phyloP scores from a whole-genome alignment of 2,329 filamentous ascomycete species.

The Fusarium nygamai region DNA sequence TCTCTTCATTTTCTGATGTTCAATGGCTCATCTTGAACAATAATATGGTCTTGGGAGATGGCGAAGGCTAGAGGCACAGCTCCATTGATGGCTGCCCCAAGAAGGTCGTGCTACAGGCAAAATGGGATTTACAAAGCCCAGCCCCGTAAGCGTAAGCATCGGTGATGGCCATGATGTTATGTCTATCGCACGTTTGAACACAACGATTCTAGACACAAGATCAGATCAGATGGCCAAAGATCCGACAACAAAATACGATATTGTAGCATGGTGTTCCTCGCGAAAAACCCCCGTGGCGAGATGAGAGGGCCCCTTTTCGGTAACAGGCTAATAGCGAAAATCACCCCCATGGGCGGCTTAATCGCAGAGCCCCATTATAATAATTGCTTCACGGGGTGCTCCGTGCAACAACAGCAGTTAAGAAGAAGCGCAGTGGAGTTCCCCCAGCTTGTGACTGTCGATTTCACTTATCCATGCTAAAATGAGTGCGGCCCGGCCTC shows the following conservation, averaged over 20 bases:
- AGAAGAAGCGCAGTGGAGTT: not conserved
- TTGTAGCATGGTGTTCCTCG: constrained; percentile 6
- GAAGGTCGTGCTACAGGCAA: not conserved
- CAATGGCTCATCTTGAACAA: rapidly evolving
- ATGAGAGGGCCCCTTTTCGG: constrained; percentile 8
- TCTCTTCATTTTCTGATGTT: not conserved
- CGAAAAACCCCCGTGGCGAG: constrained; percentile 4
- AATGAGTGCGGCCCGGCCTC: constrained; percentile 2
- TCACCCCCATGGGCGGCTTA: not conserved
- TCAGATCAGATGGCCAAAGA: constrained; percentile 7
- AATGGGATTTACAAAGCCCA: not conserved
- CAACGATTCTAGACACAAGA: not conserved
- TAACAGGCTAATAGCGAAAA: constrained; percentile 21
- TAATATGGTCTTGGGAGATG: not conserved
- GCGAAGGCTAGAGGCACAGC: not conserved
- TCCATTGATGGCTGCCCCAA: not conserved
- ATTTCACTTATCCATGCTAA: not conserved
- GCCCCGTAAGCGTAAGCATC: not conserved
- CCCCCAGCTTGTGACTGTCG: constrained; percentile 18
- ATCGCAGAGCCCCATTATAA: constrained; percentile 16
- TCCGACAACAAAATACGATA: not conserved
- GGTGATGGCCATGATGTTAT: not conserved
- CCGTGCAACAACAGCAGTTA: constrained; percentile 14
- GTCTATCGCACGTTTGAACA: not conserved
- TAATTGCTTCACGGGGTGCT: constrained; percentile 4